Evolutionary conservation across 2,329 filamentous ascomycete species (phyloP).

Genomic region (Arthroderma uncinatum): DNA sequence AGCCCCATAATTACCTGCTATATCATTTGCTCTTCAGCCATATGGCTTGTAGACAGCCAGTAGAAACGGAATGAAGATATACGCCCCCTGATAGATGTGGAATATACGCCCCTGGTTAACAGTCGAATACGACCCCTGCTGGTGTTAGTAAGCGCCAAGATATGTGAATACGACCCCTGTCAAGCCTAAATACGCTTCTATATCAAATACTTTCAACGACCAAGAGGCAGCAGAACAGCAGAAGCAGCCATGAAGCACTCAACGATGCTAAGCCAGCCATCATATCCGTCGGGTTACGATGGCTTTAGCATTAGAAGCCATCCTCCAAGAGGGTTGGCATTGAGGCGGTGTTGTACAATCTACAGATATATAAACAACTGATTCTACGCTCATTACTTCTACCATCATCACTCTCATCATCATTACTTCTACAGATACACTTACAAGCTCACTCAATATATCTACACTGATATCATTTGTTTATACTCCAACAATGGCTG

Average conservation of each 20-base stretch:
- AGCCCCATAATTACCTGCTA: not conserved
- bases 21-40: not conserved
- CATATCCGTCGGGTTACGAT: slow-evolving; percentile 2
- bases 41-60: not conserved
- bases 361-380: not conserved
- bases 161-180: slow-evolving; percentile 5
- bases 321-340: not conserved
- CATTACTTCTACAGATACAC: not conserved
- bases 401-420: not conserved
- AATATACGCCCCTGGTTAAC: not conserved
- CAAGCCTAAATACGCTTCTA: not conserved
- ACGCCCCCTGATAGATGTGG: not conserved
- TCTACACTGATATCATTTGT: not conserved
- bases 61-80: not conserved
- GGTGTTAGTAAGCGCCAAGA: too few species aligned
- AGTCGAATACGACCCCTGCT: not conserved
- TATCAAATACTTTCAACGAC: not conserved
- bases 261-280: not conserved
- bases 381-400: not conserved
- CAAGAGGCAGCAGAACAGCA: not conserved
- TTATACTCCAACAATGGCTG: not conserved
- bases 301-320: not conserved
- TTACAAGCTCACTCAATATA: not conserved
- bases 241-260: not conserved
- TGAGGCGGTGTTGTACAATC: not conserved